Evolutionary conservation across 768 basidiomycete species (phyloP).

Genomic region (Rhodocollybia butyracea): DNA sequence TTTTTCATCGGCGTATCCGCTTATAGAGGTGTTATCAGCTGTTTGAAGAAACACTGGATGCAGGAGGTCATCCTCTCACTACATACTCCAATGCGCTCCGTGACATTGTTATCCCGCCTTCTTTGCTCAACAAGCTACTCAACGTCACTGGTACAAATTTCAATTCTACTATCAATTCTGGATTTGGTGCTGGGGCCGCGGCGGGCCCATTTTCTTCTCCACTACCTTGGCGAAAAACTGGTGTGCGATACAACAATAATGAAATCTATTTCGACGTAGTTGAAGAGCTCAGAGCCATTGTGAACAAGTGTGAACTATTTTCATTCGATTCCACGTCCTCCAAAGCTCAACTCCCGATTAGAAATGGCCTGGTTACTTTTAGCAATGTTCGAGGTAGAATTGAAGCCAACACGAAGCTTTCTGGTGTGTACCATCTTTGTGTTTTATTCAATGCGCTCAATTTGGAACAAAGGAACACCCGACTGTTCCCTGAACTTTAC

Average conservation of each 20-base stretch:
- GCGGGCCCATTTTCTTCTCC: slow-evolving; percentile 74
- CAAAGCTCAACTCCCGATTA: slow-evolving; percentile 23
- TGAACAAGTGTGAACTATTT: slow-evolving; percentile 59
- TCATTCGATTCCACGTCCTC: neutral
- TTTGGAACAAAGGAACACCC: slow-evolving; percentile 64
- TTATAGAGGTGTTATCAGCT: slow-evolving; percentile 45
- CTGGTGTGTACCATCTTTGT: slow-evolving; percentile 43
- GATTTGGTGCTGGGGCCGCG: slow-evolving; percentile 31
- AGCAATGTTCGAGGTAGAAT: slow-evolving; percentile 75
- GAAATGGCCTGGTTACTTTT: slow-evolving; percentile 63
- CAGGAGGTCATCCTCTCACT: slow-evolving; percentile 88
- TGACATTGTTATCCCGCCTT: slow-evolving; percentile 91
- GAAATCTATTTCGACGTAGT: slow-evolving; percentile 92
- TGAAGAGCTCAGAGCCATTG: slow-evolving; percentile 76
- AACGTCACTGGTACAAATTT: slow-evolving; percentile 51
- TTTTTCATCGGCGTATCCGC: neutral
- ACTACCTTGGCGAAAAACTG: slow-evolving; percentile 90
- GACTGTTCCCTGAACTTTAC: slow-evolving; percentile 77
- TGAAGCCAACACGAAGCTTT: slow-evolving; percentile 72
- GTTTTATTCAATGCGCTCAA: slow-evolving; percentile 3
- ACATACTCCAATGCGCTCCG: slow-evolving; percentile 87
- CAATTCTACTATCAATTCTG: slow-evolving; percentile 39
- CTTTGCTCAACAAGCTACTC: slow-evolving; percentile 73
- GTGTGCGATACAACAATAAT: slow-evolving; percentile 79
- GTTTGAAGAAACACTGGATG: slow-evolving; percentile 92